phyloP scores from a whole-genome alignment of 2,329 filamentous ascomycete species.

The Sarocladium strictum region DNA sequence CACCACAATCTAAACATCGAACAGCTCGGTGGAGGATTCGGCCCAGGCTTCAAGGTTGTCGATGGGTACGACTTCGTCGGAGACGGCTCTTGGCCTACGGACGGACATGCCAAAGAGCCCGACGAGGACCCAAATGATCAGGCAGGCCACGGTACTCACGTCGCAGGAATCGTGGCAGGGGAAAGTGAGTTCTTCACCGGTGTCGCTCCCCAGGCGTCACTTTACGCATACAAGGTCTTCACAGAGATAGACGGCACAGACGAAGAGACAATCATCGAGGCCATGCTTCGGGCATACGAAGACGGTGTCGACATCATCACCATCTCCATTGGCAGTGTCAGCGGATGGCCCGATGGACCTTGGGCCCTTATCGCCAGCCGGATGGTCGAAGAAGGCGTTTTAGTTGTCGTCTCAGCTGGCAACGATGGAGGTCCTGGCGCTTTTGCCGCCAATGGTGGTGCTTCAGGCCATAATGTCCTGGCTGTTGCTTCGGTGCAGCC shows the following conservation, averaged over 20 bases:
- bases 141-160: slow-evolving; percentile 23
- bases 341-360: slow-evolving; percentile 18
- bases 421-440: slow-evolving; percentile 36
- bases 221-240: slow-evolving; percentile 24
- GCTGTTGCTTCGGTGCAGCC: slow-evolving; percentile 31
- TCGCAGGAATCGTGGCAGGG: slow-evolving; percentile 25
- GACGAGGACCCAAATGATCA: slow-evolving; percentile 22
- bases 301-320: slow-evolving; percentile 3
- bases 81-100: slow-evolving; percentile 14
- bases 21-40: slow-evolving; percentile 33
- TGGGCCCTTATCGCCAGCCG: slow-evolving; percentile 25
- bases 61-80: slow-evolving; percentile 33
- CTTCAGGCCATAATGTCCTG: slow-evolving; percentile 34
- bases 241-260: not conserved
- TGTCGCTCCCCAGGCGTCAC: slow-evolving; percentile 23
- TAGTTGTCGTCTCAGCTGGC: slow-evolving; percentile 36
- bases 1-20: not conserved
- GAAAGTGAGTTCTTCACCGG: slow-evolving; percentile 17
- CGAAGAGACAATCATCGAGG: not conserved
- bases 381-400: slow-evolving; percentile 30
- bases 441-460: slow-evolving; percentile 31
- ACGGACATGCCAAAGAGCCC: slow-evolving; percentile 11
- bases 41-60: slow-evolving; percentile 29
- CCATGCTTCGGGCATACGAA: not conserved
- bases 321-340: not conserved